Evolutionary conservation across 169 alveolate species (phyloP).

Genomic region (Cryptosporidium tyzzeri): DNA sequence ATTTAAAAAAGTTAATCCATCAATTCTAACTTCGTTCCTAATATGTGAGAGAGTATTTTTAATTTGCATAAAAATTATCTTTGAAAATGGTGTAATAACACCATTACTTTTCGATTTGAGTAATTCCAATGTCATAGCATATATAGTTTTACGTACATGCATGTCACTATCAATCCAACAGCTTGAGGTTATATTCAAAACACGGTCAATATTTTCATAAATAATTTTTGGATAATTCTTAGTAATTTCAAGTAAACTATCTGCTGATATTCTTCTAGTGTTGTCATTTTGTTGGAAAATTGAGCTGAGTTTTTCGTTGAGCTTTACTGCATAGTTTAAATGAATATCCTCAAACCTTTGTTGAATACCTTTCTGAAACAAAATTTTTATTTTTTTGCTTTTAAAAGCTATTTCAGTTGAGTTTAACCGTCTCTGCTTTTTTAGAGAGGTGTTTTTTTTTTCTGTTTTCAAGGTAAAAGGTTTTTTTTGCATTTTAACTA

Average conservation of each 20-base stretch:
- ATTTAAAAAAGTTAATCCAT: conserved; percentile 43
- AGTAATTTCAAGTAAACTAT: conserved; percentile 22
- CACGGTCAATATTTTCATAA: conserved; percentile 60
- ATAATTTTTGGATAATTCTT: conserved; percentile 53
- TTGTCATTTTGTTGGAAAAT: conserved; percentile 43
- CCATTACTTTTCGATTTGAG: background rate
- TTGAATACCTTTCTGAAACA: conserved; percentile 15
- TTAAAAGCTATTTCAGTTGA: conserved; percentile 24
- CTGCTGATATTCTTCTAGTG: conserved; percentile 53
- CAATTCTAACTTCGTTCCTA: conserved; percentile 60
- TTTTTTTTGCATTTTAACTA: conserved; percentile 25
- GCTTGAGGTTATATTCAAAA: conserved; percentile 27
- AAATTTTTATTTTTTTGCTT: conserved; percentile 41
- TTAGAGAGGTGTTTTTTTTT: background rate
- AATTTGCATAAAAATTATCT: conserved; percentile 45
- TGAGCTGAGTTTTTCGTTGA: conserved; percentile 56
- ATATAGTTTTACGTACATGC: conserved; percentile 8
- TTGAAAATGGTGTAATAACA: conserved; percentile 20
- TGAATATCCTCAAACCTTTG: background rate
- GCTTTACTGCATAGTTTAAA: background rate
- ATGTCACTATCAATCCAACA: conserved; percentile 68
- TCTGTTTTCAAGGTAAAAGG: background rate
- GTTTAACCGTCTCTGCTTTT: background rate
- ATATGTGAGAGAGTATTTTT: conserved; percentile 42
- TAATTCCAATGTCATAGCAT: conserved; percentile 24